Conservation (phyloP, 441 rosid species). For the Aleurites moluccanus region DNA sequence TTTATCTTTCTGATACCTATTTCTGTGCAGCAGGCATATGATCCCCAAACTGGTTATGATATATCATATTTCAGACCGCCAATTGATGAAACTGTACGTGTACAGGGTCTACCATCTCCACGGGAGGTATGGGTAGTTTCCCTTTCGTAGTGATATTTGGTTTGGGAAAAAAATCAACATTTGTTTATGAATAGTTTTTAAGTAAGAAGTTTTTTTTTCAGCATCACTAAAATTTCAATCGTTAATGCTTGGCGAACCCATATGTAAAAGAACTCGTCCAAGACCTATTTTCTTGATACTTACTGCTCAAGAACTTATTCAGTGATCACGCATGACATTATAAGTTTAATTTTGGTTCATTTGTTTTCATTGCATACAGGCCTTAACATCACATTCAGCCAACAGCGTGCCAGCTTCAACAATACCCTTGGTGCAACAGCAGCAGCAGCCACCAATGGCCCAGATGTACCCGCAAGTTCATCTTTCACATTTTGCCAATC, state of each 20-base stretch:
- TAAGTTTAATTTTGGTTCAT: constrained; percentile 6
- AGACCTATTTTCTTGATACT: neutral
- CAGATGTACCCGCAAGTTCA: constrained; percentile 96
- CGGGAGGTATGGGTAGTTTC: constrained; percentile 55
- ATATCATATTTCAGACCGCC: constrained; percentile 70
- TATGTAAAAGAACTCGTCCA: neutral
- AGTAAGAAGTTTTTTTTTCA: neutral
- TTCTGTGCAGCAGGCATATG: constrained; percentile 61
- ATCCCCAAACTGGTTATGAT: constrained; percentile 67
- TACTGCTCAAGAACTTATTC: neutral
- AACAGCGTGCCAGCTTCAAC: constrained; percentile 56
- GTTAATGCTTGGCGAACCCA: neutral
- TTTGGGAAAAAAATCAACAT: neutral
- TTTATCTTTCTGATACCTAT: constrained; percentile 20
- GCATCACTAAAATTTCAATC: neutral
- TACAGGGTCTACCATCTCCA: constrained; percentile 62
- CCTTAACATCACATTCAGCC: constrained; percentile 42
- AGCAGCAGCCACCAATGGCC: constrained; percentile 66
- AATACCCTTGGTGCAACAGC: constrained; percentile 64
- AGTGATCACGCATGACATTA: no score
- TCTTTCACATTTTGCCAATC: constrained; percentile 71
- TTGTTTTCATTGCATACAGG: constrained; percentile 37
- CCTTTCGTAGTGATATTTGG: neutral
- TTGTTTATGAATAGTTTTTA: no score
- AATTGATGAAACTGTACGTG: constrained; percentile 60